A percentile compares a stretch with the other conserved stretches of the same genome.
These are phyloP conservation scores for Nigrospora sphaerica DNA, from an alignment of 2,329 filamentous ascomycete genomes.

Conservation along the genomic window DNA sequence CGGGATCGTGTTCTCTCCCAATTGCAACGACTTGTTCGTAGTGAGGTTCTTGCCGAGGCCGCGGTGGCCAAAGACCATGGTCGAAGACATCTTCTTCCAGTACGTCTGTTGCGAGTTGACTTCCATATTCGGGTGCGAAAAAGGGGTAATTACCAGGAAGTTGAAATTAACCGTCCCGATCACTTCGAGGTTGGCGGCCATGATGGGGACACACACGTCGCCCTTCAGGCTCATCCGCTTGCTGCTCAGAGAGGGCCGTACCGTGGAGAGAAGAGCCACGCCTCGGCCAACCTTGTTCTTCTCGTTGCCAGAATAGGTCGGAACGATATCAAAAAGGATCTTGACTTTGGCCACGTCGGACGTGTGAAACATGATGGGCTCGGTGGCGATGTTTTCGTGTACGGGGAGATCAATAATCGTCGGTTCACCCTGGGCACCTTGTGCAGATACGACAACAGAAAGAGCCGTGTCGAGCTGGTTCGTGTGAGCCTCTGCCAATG, in stretches of 20 bases:
- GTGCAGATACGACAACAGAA: slow-evolving; percentile 83
- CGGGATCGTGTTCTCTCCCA: slow-evolving; percentile 92
- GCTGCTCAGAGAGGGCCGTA: slow-evolving; percentile 75
- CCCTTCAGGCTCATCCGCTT: slow-evolving; percentile 90
- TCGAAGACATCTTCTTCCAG: slow-evolving; percentile 86
- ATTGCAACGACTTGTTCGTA: slow-evolving; percentile 77
- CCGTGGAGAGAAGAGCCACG: slow-evolving; percentile 78
- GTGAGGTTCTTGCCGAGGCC: slow-evolving; percentile 86
- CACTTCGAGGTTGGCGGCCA: slow-evolving; percentile 77
- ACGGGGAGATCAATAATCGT: slow-evolving; percentile 88
- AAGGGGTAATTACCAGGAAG: slow-evolving; percentile 90
- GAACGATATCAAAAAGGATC: slow-evolving; percentile 88
- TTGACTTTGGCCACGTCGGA: slow-evolving; percentile 74
- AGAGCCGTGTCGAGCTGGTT: slow-evolving; percentile 92
- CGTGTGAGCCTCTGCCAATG: slow-evolving; percentile 78
- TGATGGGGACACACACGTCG: slow-evolving; percentile 85
- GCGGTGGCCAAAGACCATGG: slow-evolving; percentile 70
- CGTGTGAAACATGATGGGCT: slow-evolving; percentile 85
- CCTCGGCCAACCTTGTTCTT: slow-evolving; percentile 85
- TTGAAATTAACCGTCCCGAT: slow-evolving; percentile 97
- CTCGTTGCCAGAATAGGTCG: slow-evolving; percentile 85
- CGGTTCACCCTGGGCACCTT: slow-evolving; percentile 77
- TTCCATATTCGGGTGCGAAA: slow-evolving; percentile 88
- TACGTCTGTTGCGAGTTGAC: slow-evolving; percentile 88
- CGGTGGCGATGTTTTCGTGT: slow-evolving; percentile 87